Evolutionary conservation across 2,329 filamentous ascomycete species (phyloP).

Genomic region (Colletotrichum eleusines): DNA sequence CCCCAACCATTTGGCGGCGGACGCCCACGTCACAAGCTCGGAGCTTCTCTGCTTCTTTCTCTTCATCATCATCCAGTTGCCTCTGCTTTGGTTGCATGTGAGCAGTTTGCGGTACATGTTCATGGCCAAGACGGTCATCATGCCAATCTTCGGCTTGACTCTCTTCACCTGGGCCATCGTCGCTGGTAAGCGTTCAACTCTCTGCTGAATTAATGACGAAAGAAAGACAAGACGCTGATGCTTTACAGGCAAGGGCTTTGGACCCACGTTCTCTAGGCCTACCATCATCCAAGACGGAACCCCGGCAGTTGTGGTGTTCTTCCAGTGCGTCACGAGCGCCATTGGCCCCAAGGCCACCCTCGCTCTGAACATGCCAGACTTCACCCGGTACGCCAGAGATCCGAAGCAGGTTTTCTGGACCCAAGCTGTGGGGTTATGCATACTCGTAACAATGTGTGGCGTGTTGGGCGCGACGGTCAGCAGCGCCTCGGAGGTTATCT

Average conservation of each 20-base stretch:
- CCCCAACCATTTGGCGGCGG: slow-evolving; percentile 55
- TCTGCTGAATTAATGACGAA: too few relatives aligned
- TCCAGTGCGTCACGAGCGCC: slow-evolving; percentile 45
- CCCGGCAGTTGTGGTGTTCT: slow-evolving; percentile 42
- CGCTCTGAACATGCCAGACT: slow-evolving; percentile 44
- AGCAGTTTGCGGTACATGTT: slow-evolving; percentile 43
- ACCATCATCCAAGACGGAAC: slow-evolving; percentile 41
- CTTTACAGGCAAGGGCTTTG: slow-evolving; percentile 38
- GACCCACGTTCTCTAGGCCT: slow-evolving; percentile 43
- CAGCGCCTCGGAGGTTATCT: slow-evolving; percentile 51
- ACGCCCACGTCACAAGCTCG: slow-evolving; percentile 50
- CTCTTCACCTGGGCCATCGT: slow-evolving; percentile 45
- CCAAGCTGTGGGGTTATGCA: slow-evolving; percentile 40
- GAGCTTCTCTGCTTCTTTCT: slow-evolving; percentile 45
- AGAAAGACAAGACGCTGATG: background rate
- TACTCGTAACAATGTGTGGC: slow-evolving; percentile 49
- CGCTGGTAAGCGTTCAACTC: background rate
- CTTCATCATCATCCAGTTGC: slow-evolving; percentile 46
- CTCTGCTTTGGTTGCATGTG: slow-evolving; percentile 44
- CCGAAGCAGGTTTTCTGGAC: slow-evolving; percentile 41
- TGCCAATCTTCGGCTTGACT: slow-evolving; percentile 42
- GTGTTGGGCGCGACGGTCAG: slow-evolving; percentile 61
- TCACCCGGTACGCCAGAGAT: slow-evolving; percentile 43
- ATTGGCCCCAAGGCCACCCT: slow-evolving; percentile 43
- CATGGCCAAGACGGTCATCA: slow-evolving; percentile 43